These are phyloP conservation scores for Quillaja saponaria DNA, from an alignment of 306 rosid genomes.

Conservation along the genomic window DNA sequence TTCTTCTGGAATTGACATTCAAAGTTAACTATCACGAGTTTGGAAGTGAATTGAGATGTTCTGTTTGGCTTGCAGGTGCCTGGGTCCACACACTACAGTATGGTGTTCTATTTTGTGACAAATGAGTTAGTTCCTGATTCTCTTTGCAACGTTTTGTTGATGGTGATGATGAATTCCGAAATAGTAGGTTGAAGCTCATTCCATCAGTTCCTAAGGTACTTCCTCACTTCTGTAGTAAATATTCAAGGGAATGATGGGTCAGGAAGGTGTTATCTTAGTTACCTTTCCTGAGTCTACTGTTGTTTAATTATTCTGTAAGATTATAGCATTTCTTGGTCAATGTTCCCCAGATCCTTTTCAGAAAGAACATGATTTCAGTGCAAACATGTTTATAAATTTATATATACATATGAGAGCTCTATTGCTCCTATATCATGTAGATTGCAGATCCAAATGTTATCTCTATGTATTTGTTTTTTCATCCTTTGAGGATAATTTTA, in stretches of 20 bases:
- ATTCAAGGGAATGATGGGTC: no score
- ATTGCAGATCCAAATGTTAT: no score
- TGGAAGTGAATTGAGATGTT: slow-evolving; percentile 30
- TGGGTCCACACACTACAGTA: slow-evolving; percentile 89
- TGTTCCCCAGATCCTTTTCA: background rate
- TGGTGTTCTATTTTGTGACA: slow-evolving; percentile 94
- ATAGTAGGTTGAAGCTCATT: slow-evolving; percentile 92
- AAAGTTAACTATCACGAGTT: slow-evolving; percentile 21
- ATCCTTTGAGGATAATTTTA: no score
- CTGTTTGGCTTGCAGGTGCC: slow-evolving; percentile 67
- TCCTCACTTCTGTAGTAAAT: no score
- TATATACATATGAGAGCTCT: no score
- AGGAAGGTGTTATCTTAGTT: no score
- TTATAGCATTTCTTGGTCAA: background rate
- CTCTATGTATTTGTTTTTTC: slow-evolving; percentile 1
- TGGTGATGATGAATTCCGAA: slow-evolving; percentile 96
- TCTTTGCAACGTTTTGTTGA: slow-evolving; percentile 96
- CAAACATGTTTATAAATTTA: no score
- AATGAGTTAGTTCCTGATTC: slow-evolving; percentile 83
- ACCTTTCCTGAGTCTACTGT: background rate
- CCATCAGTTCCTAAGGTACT: slow-evolving; percentile 97
- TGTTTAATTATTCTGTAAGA: background rate
- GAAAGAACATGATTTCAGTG: background rate
- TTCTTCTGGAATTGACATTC: background rate
- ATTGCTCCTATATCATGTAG: no score